A percentile compares a stretch with the other conserved stretches of the same genome.
Evolutionary conservation across 345 rosid species (phyloP).

Genomic region (Moricandia arvensis): DNA sequence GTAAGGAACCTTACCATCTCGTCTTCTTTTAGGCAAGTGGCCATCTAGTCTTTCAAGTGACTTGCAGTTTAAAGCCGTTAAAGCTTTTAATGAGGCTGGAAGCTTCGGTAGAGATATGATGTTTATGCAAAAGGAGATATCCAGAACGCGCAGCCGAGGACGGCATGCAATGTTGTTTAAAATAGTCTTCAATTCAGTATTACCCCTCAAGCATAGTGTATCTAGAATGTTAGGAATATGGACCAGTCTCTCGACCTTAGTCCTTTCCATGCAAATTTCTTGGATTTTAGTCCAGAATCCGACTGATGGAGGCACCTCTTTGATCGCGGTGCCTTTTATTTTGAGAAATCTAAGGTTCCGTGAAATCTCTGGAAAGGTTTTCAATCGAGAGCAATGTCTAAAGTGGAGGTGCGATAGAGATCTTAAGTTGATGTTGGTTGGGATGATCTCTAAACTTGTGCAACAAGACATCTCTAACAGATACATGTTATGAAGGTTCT

Average conservation of each 20-base stretch:
- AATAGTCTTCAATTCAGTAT: background rate
- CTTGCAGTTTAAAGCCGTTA: too few relatives aligned
- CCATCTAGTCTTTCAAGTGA: too few relatives aligned
- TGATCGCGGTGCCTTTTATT: background rate
- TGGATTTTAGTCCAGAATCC: background rate
- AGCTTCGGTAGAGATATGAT: too few relatives aligned
- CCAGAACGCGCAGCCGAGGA: background rate
- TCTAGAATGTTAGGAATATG: background rate
- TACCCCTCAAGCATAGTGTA: background rate
- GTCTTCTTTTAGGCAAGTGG: too few relatives aligned
- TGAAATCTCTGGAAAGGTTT: background rate
- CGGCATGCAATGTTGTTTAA: background rate
- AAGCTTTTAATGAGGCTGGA: too few relatives aligned
- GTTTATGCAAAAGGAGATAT: too few relatives aligned
- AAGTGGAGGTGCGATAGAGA: background rate
- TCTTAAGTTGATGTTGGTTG: background rate
- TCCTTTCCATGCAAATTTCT: constrained; percentile 2
- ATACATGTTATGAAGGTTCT: background rate
- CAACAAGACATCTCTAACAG: background rate
- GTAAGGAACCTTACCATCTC: too few relatives aligned
- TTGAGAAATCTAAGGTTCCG: background rate
- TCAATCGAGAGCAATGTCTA: background rate
- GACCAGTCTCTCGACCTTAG: background rate
- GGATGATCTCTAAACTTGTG: background rate
- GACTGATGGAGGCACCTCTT: background rate